A percentile compares a stretch with the other conserved stretches of the same genome.
These are phyloP conservation scores for Argentina anserina DNA, from an alignment of 306 rosid genomes.

Conservation along the genomic window DNA sequence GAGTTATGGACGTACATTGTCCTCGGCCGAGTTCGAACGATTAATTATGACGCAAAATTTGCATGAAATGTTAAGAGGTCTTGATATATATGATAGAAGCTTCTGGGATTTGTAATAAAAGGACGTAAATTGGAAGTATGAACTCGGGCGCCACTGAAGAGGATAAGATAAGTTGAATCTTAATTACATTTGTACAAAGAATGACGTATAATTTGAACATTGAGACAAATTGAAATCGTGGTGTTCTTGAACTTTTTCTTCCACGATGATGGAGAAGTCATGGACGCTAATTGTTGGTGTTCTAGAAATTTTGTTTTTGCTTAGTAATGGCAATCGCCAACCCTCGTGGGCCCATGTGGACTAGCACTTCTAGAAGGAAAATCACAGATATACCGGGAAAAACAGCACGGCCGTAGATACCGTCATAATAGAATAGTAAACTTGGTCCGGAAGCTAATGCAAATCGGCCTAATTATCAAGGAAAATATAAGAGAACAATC, in stretches of 20 bases:
- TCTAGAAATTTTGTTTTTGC: not conserved
- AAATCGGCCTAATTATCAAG: not conserved
- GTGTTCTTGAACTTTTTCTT: not conserved
- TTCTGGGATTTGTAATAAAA: too few species aligned
- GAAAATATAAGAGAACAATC: not conserved
- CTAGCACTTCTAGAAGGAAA: not conserved
- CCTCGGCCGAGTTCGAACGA: too few species aligned
- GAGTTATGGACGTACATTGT: too few species aligned
- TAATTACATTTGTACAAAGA: not conserved
- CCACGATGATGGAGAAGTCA: conserved; percentile 1
- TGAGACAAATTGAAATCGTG: not conserved
- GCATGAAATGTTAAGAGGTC: too few species aligned
- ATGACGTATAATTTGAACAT: not conserved
- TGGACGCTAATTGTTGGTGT: not conserved
- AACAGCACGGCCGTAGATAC: not conserved
- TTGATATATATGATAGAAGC: too few species aligned
- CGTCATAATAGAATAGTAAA: not conserved
- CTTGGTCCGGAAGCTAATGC: not conserved
- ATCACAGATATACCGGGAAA: not conserved
- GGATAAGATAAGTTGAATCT: not conserved
- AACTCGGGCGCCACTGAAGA: not conserved
- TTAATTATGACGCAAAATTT: too few species aligned
- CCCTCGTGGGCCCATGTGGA: conserved; percentile 7
- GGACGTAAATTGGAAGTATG: too few species aligned
- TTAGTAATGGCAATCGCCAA: not conserved